Conservation (phyloP, 2,329 filamentous ascomycete genomes). For the Microthyrium microscopicum region DNA sequence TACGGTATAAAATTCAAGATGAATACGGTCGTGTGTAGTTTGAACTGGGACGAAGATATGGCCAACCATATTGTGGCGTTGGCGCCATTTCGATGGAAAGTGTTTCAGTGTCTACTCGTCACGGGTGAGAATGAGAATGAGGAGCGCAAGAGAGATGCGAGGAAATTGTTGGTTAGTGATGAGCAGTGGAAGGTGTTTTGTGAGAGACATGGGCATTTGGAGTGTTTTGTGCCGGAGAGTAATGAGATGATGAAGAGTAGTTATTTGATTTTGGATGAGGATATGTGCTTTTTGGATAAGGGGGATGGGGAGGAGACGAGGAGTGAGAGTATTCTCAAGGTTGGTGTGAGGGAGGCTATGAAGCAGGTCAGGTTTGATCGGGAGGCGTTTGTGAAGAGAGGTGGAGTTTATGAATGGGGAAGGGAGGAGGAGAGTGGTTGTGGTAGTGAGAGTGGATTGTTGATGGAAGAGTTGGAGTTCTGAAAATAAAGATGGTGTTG, state of each 20-base stretch:
- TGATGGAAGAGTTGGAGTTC: too few species aligned
- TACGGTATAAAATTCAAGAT: slow-evolving; percentile 38
- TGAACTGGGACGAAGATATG: slow-evolving; percentile 35
- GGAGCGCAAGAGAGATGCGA: slow-evolving; percentile 17
- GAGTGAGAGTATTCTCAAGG: slow-evolving; percentile 25
- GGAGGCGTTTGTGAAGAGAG: slow-evolving; percentile 26
- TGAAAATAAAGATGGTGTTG: too few species aligned
- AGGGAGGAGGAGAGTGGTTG: too few species aligned
- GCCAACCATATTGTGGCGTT: too few species aligned
- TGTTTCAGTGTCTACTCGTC: slow-evolving; percentile 38
- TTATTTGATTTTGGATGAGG: slow-evolving; percentile 37
- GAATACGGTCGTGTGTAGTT: slow-evolving; percentile 36
- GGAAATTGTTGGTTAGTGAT: slow-evolving; percentile 29
- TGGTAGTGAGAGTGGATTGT: too few species aligned
- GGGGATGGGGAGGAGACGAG: slow-evolving; percentile 17
- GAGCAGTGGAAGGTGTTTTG: slow-evolving; percentile 32
- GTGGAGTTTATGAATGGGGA: too few species aligned
- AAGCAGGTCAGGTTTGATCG: slow-evolving; percentile 30
- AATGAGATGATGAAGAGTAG: slow-evolving; percentile 34
- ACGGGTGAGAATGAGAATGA: slow-evolving; percentile 35
- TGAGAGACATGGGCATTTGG: slow-evolving; percentile 23
- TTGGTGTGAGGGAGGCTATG: slow-evolving; percentile 31
- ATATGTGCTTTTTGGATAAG: slow-evolving; percentile 33
- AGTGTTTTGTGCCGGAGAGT: slow-evolving; percentile 30
- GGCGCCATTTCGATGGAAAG: slow-evolving; percentile 37